These are phyloP conservation scores for Penicillium antarcticum DNA, from an alignment of 495 filamentous ascomycete species.

Conservation along the genomic window DNA sequence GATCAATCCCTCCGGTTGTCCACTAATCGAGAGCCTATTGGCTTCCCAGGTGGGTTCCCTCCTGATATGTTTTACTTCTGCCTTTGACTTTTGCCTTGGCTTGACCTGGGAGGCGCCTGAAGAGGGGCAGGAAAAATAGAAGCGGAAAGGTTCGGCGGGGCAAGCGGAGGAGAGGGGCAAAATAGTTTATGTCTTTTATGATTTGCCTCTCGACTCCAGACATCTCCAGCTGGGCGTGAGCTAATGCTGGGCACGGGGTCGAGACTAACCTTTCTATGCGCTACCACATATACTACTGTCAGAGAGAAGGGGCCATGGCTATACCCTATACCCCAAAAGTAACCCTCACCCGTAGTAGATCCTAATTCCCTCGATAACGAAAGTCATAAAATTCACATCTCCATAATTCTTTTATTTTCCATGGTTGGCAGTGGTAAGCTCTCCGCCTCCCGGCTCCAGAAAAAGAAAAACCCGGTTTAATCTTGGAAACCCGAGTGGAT, in stretches of 20 bases:
- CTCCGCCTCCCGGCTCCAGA: conserved; percentile 3
- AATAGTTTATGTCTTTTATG: conserved; percentile 5
- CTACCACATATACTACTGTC: not conserved
- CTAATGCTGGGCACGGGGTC: not conserved
- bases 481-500: not conserved
- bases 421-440: conserved; percentile 1
- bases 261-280: not conserved
- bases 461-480: not conserved
- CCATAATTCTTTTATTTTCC: conserved; percentile 3
- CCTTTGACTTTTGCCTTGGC: not conserved
- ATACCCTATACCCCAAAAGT: not conserved
- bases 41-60: not conserved
- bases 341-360: not conserved
- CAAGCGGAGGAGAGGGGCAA: conserved; percentile 12
- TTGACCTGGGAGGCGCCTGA: not conserved
- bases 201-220: conserved; percentile 8
- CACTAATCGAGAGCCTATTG: conserved; percentile 12
- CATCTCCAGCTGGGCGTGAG: not conserved
- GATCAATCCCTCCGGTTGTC: conserved; percentile 12
- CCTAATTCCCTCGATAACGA: not conserved
- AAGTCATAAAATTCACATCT: not conserved
- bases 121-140: conserved; percentile 15
- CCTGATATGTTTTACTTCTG: not conserved
- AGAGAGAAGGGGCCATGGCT: not conserved
- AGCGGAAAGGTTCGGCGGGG: conserved; percentile 21